phyloP scores from a whole-genome alignment of 2,329 filamentous ascomycete species.

The Cytospora schulzeri region DNA sequence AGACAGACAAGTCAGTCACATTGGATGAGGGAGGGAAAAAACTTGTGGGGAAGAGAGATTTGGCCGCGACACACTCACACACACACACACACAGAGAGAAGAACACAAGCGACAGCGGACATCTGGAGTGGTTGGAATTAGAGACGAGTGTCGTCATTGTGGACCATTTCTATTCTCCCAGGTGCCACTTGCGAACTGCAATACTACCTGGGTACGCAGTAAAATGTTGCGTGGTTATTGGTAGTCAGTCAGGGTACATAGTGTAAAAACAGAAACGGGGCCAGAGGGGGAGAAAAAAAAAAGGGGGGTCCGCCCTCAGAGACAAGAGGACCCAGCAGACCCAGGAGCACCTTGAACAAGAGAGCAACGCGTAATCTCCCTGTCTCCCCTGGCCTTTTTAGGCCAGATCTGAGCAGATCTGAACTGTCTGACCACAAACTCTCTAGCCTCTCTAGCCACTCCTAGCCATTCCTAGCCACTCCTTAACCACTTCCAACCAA shows the following conservation, averaged over 20 bases:
- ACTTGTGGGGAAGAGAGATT: background rate
- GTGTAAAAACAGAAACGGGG: slow-evolving; percentile 11
- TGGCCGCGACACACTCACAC: background rate
- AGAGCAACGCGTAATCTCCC: slow-evolving; percentile 21
- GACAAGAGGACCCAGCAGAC: too few relatives aligned
- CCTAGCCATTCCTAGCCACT: too few relatives aligned
- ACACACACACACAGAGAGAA: too few relatives aligned
- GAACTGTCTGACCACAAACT: background rate
- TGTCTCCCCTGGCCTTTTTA: slow-evolving; percentile 1
- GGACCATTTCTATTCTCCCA: background rate
- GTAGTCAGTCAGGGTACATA: too few relatives aligned
- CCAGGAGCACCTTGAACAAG: too few relatives aligned
- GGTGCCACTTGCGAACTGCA: background rate
- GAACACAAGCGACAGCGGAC: too few relatives aligned
- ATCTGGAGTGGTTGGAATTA: background rate
- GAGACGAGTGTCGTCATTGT: background rate
- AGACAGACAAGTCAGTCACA: background rate
- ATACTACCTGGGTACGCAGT: too few relatives aligned
- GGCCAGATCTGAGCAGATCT: slow-evolving; percentile 18
- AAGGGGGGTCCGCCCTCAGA: slow-evolving; percentile 8
- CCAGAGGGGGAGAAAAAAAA: background rate
- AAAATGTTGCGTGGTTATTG: too few relatives aligned
- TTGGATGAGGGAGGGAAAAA: background rate
- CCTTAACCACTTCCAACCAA: too few relatives aligned
- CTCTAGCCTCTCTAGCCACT: too few relatives aligned